Evolutionary conservation across 768 basidiomycete species (phyloP).

Genomic region (Russula foetens): DNA sequence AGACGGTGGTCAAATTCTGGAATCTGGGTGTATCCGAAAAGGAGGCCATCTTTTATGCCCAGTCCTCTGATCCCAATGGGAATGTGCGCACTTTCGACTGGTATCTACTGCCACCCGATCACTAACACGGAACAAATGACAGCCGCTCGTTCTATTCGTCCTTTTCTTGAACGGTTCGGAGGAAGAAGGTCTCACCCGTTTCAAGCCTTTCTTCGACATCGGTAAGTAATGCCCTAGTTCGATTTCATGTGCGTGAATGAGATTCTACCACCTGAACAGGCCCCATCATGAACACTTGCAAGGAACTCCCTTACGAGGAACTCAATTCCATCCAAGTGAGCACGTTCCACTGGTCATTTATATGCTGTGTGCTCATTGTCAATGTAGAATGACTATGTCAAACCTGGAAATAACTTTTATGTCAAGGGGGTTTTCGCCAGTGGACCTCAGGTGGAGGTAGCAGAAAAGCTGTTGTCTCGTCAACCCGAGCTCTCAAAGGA

Average conservation of each 20-base stretch:
- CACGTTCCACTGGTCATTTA: neutral
- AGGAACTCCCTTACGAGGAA: conserved; percentile 19
- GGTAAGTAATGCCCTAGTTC: conserved; percentile 8
- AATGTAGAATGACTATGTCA: conserved; percentile 10
- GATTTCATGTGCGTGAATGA: neutral
- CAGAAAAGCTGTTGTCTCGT: neutral
- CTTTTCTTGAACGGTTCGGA: conserved; percentile 25
- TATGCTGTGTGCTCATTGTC: neutral
- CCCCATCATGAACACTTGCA: conserved; percentile 19
- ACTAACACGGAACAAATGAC: neutral
- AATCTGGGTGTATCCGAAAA: conserved; percentile 6
- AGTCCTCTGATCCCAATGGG: conserved; percentile 6
- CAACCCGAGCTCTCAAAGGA: neutral
- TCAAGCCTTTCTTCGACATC: conserved; percentile 23
- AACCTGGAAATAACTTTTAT: conserved; percentile 12
- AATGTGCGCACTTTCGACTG: conserved; percentile 6
- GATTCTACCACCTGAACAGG: neutral
- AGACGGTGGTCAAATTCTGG: neutral
- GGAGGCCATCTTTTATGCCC: neutral
- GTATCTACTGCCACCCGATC: neutral
- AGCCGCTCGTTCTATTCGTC: conserved; percentile 17
- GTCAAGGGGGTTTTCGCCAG: conserved; percentile 9
- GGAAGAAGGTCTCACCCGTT: conserved; percentile 21
- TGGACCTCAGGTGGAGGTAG: neutral
- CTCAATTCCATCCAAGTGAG: conserved; percentile 17